Percentiles rank a stretch among this genome's conserved stretches.
Conservation (phyloP, 2,329 filamentous ascomycete genomes). For the Fusarium papillatum region DNA sequence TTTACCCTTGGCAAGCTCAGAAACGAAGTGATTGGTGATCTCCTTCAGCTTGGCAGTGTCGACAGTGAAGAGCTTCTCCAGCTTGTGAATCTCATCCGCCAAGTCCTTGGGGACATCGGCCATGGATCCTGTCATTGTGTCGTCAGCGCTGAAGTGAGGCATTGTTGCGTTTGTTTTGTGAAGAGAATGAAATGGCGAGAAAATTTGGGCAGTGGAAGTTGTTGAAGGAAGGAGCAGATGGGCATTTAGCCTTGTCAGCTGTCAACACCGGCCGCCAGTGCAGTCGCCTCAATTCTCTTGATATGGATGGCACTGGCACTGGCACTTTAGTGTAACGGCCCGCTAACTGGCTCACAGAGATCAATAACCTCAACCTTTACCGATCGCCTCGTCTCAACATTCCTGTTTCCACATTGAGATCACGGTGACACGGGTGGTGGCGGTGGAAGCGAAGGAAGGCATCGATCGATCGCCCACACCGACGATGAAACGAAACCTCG, state of each 20-base stretch:
- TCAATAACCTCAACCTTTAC: slow-evolving; percentile 1
- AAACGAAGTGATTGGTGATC: slow-evolving; percentile 90
- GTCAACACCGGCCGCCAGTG: slow-evolving; percentile 6
- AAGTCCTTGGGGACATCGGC: slow-evolving; percentile 91
- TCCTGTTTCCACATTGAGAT: slow-evolving; percentile 19
- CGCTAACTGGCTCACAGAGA: slow-evolving; percentile 16
- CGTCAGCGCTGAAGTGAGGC: slow-evolving; percentile 24
- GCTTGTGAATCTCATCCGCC: slow-evolving; percentile 80
- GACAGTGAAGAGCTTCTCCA: slow-evolving; percentile 89
- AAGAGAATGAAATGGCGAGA: background rate
- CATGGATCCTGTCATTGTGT: slow-evolving; percentile 78
- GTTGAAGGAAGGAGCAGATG: slow-evolving; percentile 1
- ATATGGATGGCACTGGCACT: slow-evolving; percentile 5
- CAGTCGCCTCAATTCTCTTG: slow-evolving; percentile 9
- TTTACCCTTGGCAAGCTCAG: slow-evolving; percentile 86
- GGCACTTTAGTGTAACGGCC: slow-evolving; percentile 24
- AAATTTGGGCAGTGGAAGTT: background rate
- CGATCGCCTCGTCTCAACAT: slow-evolving; percentile 11
- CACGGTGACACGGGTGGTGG: slow-evolving; percentile 27
- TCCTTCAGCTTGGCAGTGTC: slow-evolving; percentile 85
- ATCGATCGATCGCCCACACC: background rate
- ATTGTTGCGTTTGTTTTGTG: background rate
- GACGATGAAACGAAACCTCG: slow-evolving; percentile 7
- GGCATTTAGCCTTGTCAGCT: slow-evolving; percentile 14
- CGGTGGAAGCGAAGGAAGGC: slow-evolving; percentile 1